phyloP scores from a whole-genome alignment of 2,329 filamentous ascomycete genomes.

The Aspergillus flavus region DNA sequence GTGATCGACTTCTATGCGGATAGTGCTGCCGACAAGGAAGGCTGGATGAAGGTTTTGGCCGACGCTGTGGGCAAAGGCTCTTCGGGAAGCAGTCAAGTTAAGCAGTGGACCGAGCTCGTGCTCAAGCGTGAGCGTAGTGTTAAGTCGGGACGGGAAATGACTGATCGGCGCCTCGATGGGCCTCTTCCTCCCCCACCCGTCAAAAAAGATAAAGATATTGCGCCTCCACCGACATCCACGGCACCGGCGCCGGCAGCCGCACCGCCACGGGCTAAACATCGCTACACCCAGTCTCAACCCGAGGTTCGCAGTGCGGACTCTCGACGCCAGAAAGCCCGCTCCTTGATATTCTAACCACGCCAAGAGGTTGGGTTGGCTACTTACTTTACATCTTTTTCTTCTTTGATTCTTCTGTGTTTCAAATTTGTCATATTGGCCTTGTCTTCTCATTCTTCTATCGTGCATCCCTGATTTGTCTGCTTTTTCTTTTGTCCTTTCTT shows the following conservation, averaged over 20 bases:
- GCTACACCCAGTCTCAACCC: constrained; percentile 44
- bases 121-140: constrained; percentile 50
- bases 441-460: neutral
- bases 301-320: constrained; percentile 38
- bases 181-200: constrained; percentile 27
- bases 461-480: neutral
- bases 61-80: constrained; percentile 66
- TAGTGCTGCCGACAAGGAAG: constrained; percentile 81
- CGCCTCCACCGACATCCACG: constrained; percentile 25
- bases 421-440: neutral
- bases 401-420: neutral
- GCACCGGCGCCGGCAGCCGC: constrained; percentile 32
- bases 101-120: constrained; percentile 65
- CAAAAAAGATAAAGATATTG: constrained; percentile 30
- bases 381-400: neutral
- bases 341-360: constrained; percentile 40
- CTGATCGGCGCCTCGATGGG: constrained; percentile 26
- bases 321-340: constrained; percentile 45
- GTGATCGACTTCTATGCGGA: constrained; percentile 99
- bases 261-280: constrained; percentile 37
- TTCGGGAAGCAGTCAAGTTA: constrained; percentile 47
- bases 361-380: neutral
- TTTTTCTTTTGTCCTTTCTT: constrained; percentile 3
- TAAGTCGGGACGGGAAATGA: constrained; percentile 34
- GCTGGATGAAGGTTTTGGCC: constrained; percentile 86